Percentiles rank a stretch among this genome's conserved stretches.
phyloP scores from a whole-genome alignment of 2,329 filamentous ascomycete genomes.

The Exserohilum turcica region DNA sequence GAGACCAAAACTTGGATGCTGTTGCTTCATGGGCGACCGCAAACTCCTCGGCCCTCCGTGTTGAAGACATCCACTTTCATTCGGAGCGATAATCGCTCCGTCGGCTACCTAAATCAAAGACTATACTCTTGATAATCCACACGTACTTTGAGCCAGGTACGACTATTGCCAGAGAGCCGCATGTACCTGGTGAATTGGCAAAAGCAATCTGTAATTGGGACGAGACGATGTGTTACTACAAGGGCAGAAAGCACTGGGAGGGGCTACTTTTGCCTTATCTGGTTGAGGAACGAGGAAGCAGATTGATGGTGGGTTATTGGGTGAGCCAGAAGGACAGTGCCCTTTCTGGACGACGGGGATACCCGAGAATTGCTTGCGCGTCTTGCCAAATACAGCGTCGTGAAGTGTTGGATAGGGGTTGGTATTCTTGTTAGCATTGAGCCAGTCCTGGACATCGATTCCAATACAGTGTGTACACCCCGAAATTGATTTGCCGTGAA shows the following conservation, averaged over 20 bases:
- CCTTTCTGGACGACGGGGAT: not conserved
- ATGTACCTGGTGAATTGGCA: slow-evolving; percentile 1
- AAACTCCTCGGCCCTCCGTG: not conserved
- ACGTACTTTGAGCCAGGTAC: slow-evolving; percentile 5
- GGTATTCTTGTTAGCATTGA: no score
- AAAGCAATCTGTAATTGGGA: slow-evolving; percentile 2
- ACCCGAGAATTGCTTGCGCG: not conserved
- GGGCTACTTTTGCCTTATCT: not conserved
- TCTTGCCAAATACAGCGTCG: not conserved
- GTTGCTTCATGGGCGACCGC: slow-evolving; percentile 5
- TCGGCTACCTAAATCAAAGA: slow-evolving; percentile 1
- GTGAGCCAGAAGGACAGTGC: not conserved
- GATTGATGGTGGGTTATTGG: not conserved
- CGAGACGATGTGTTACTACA: not conserved
- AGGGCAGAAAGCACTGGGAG: slow-evolving; percentile 1
- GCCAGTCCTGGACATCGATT: no score
- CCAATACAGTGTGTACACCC: no score
- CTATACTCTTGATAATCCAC: not conserved
- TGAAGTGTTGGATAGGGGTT: no score
- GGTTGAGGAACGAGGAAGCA: slow-evolving; percentile 4
- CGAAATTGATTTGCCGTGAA: no score
- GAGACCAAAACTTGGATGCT: not conserved
- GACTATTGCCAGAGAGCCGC: slow-evolving; percentile 2
- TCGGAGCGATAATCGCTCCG: not conserved
- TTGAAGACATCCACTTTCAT: slow-evolving; percentile 4